These are phyloP conservation scores for Lignosus rhinocerotis DNA, from an alignment of 1,284 basidiomycete genomes.

Conservation along the genomic window DNA sequence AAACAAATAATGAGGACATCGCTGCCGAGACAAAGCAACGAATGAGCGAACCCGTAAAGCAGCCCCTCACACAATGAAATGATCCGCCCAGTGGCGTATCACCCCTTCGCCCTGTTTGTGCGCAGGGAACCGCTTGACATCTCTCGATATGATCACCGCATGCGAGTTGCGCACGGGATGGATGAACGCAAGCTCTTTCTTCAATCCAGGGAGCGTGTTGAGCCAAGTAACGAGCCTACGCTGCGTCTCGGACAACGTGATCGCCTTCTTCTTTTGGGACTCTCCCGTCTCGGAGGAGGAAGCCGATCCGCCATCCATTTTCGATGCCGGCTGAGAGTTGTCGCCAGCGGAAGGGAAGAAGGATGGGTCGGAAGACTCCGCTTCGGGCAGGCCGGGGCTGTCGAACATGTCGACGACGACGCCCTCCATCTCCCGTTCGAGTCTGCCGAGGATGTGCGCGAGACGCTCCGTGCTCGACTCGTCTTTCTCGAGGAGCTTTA, in stretches of 20 bases:
- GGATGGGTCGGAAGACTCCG: not conserved
- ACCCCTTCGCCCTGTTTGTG: slow-evolving; percentile 64
- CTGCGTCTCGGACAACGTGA: slow-evolving; percentile 57
- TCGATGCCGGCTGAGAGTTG: not conserved
- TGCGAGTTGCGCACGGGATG: slow-evolving; percentile 61
- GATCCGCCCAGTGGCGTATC: slow-evolving; percentile 69
- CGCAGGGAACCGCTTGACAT: slow-evolving; percentile 55
- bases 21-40: not conserved
- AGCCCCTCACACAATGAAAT: slow-evolving; percentile 45
- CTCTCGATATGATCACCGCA: slow-evolving; percentile 67
- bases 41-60: not conserved
- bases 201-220: slow-evolving; percentile 64
- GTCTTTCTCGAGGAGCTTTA: slow-evolving; percentile 58
- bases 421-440: slow-evolving; percentile 62
- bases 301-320: not conserved
- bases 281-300: not conserved
- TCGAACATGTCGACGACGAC: slow-evolving; percentile 50
- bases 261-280: slow-evolving; percentile 26
- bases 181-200: slow-evolving; percentile 69
- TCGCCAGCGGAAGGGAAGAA: not conserved
- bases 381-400: slow-evolving; percentile 9
- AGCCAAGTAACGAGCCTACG: slow-evolving; percentile 50
- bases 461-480: slow-evolving; percentile 46
- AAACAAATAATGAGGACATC: too few species aligned
- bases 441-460: slow-evolving; percentile 50